Evolutionary conservation across 2,329 filamentous ascomycete genomes (phyloP), one percentile per base, ranked within the genome.

Genomic region (Cladosporium phlei): DNA sequence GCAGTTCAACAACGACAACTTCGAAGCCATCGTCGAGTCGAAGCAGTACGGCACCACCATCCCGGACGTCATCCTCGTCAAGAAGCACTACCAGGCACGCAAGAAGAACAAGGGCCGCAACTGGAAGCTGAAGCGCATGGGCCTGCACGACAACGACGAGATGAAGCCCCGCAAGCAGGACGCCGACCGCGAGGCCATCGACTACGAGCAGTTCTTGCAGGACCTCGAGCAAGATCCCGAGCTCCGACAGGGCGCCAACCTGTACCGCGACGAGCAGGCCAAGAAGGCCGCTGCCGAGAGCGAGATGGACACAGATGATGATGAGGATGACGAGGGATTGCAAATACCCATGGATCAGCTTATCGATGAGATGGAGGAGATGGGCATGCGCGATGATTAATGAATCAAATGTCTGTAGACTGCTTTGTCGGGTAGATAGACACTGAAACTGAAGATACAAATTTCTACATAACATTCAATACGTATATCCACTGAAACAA

Each of bases 221-320:
- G 93, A 98, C 66, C 88, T 98, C 9, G 94, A 98, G 69, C 90
- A 97, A 65, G 93, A 98, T 65, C 78, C 86, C 43, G 93, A 98
- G 62, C 75, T 96, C 56, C 78, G 93, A 46, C 79, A 83, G 33
- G 89, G 88, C 1, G 73, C 98, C 63, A 86, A 88, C 35, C 66
- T 98, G 59, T 98, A 95, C 73, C 95, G 91, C 64, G 14, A 45
- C 4, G 22, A 37, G 24, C 69, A 76, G 72, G 77, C 75, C 51
- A 70, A 71, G 61, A 76, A 80, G 25, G 66, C 63, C 1, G 81
- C 85, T 49, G 80, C 78, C 59, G 73, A 83, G 40, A 83, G 79
- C 52, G 72, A 72, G 50, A 67, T 59, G 40, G 68, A 67, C 40
- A 63, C 60, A 28, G 60, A 85, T 70, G 61, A 78, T 66, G 58